phyloP scores from a whole-genome alignment of 1,139 yeast genomes.

The Debaryomyces nepalensis region DNA sequence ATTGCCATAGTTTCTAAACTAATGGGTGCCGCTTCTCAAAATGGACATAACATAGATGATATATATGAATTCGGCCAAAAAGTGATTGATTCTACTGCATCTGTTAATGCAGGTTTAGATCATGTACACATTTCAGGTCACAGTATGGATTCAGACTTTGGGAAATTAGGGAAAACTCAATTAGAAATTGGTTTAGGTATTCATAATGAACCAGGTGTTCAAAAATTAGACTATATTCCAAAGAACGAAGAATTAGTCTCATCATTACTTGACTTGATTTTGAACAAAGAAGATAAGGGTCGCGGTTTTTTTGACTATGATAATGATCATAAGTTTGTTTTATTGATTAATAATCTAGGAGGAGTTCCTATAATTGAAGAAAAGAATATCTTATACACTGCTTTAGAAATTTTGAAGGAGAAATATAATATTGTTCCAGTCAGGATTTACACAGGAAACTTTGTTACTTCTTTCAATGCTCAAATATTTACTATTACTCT shows the following conservation, averaged over 20 bases:
- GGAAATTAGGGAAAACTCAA: constrained; percentile 39
- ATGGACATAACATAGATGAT: constrained; percentile 37
- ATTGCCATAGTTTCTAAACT: constrained; percentile 48
- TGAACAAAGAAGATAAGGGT: constrained; percentile 41
- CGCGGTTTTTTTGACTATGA: constrained; percentile 49
- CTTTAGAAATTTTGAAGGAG: constrained; percentile 32
- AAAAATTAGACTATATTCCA: constrained; percentile 44
- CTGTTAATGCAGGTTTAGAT: constrained; percentile 47
- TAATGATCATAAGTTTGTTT: constrained; percentile 39
- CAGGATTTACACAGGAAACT: constrained; percentile 51
- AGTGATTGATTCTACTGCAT: constrained; percentile 31
- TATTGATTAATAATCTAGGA: constrained; percentile 56
- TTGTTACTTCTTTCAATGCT: constrained; percentile 56
- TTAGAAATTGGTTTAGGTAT: constrained; percentile 58
- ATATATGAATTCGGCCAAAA: constrained; percentile 43
- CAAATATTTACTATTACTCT: constrained; percentile 56
- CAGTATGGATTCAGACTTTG: constrained; percentile 29
- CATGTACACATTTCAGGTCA: constrained; percentile 58
- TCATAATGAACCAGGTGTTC: constrained; percentile 58
- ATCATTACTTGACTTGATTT: constrained; percentile 39
- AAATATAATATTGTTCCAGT: constrained; percentile 42
- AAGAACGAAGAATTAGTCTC: constrained; percentile 44
- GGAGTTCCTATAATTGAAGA: constrained; percentile 55
- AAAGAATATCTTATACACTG: constrained; percentile 26
- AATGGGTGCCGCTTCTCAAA: constrained; percentile 49